Percentiles rank a stretch among this genome's conserved stretches.
These are phyloP conservation scores for Epicoccum sorghinum DNA, from an alignment of 2,329 filamentous ascomycete species.

Conservation along the genomic window DNA sequence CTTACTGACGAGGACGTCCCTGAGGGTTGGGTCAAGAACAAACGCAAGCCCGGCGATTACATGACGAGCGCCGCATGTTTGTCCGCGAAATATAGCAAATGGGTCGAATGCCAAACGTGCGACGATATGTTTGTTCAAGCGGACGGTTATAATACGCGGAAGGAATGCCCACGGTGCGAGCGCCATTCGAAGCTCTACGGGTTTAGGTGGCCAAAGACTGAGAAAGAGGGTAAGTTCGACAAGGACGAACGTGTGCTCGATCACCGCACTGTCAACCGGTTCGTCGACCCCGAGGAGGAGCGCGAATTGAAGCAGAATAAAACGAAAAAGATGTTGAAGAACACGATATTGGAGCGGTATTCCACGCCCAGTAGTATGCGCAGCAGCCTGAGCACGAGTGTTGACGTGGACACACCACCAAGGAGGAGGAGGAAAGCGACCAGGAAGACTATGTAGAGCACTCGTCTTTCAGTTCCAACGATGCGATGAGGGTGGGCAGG, in stretches of 20 bases:
- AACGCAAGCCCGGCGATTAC: constrained; percentile 63
- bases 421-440: constrained; percentile 30
- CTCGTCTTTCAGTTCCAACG: background rate
- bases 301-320: constrained; percentile 40
- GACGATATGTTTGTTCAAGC: constrained; percentile 81
- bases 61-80: constrained; percentile 79
- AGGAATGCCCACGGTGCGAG: constrained; percentile 90
- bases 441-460: constrained; percentile 40
- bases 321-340: constrained; percentile 31
- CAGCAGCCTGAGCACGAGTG: constrained; percentile 35
- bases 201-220: constrained; percentile 94
- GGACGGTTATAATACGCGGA: constrained; percentile 82
- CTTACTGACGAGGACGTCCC: constrained; percentile 25
- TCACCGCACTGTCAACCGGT: constrained; percentile 85
- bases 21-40: constrained; percentile 34
- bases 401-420: constrained; percentile 29
- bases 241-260: constrained; percentile 74
- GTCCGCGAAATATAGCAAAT: constrained; percentile 75
- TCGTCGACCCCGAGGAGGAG: constrained; percentile 74
- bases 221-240: constrained; percentile 76
- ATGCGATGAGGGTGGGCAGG: background rate
- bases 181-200: constrained; percentile 95
- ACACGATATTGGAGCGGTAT: constrained; percentile 31
- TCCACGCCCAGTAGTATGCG: constrained; percentile 36
- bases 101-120: constrained; percentile 90